These are phyloP conservation scores for Amniculicola lignicola DNA, from an alignment of 495 filamentous ascomycete species.

Conservation along the genomic window DNA sequence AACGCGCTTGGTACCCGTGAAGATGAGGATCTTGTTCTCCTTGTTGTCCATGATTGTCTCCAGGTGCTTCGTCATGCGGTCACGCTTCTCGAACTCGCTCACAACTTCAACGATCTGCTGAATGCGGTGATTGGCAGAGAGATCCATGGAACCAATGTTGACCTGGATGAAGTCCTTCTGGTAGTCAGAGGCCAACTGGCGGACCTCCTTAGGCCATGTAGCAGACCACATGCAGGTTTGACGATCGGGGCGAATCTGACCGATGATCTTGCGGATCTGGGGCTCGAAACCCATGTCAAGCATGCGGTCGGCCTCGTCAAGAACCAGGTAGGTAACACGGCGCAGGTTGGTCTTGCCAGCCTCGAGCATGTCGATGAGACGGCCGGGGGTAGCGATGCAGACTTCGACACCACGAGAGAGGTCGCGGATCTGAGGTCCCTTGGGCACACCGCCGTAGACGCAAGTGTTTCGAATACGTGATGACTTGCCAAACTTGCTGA, in stretches of 20 bases:
- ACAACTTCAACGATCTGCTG: slow-evolving; percentile 96
- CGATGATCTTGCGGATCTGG: slow-evolving; percentile 90
- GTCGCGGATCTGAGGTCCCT: slow-evolving; percentile 93
- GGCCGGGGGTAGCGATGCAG: slow-evolving; percentile 93
- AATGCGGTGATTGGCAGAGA: slow-evolving; percentile 97
- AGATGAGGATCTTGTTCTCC: slow-evolving; percentile 88
- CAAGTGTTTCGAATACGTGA: slow-evolving; percentile 98
- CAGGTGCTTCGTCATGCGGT: slow-evolving; percentile 93
- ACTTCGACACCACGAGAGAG: slow-evolving; percentile 83
- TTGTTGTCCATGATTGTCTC: slow-evolving; percentile 98
- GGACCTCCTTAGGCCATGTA: slow-evolving; percentile 99
- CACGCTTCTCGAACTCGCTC: slow-evolving; percentile 94
- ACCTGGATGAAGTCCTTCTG: slow-evolving; percentile 96
- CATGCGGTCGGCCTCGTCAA: slow-evolving; percentile 89
- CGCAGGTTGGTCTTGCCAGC: slow-evolving; percentile 96
- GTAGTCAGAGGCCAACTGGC: slow-evolving; percentile 91
- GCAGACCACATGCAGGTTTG: slow-evolving; percentile 99
- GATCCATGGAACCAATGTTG: slow-evolving; percentile 95
- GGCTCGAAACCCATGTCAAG: slow-evolving; percentile 90
- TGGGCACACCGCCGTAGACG: slow-evolving; percentile 97
- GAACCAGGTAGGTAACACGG: slow-evolving; percentile 91
- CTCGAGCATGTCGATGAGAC: slow-evolving; percentile 98
- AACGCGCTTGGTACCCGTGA: slow-evolving; percentile 97
- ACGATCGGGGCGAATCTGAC: slow-evolving; percentile 96
- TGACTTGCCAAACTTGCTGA: slow-evolving; percentile 95